These are phyloP conservation scores for Oryza coarctata DNA, from an alignment of 176 grass and related monocot species.

Conservation along the genomic window DNA sequence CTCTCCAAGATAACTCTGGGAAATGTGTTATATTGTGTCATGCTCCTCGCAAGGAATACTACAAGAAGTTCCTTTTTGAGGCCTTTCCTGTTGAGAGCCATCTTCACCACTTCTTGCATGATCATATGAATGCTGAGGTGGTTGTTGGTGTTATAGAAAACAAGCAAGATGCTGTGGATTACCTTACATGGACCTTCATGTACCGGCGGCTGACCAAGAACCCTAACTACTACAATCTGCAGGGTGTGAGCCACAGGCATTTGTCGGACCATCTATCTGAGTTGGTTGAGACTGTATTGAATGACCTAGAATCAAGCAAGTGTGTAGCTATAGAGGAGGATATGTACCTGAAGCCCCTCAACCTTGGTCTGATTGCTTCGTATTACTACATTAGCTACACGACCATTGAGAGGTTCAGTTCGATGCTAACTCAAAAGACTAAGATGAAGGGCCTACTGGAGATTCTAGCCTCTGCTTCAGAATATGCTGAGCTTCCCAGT, in stretches of 20 bases:
- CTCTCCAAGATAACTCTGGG: slow-evolving; percentile 89
- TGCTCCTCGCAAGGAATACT: slow-evolving; percentile 94
- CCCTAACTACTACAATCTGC: slow-evolving; percentile 95
- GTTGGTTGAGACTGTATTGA: slow-evolving; percentile 64
- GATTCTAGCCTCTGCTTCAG: slow-evolving; percentile 78
- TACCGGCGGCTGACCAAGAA: slow-evolving; percentile 87
- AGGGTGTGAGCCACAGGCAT: slow-evolving; percentile 92
- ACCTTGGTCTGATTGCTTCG: slow-evolving; percentile 92
- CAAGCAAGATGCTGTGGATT: slow-evolving; percentile 98
- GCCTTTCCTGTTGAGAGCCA: slow-evolving; percentile 94
- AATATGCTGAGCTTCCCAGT: slow-evolving; percentile 78
- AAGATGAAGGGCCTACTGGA: slow-evolving; percentile 94
- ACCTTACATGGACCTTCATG: slow-evolving; percentile 98
- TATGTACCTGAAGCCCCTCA: slow-evolving; percentile 93
- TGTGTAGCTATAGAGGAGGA: slow-evolving; percentile 93
- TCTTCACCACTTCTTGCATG: slow-evolving; percentile 94
- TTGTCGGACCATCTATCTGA: slow-evolving; percentile 95
- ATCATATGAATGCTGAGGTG: slow-evolving; percentile 94
- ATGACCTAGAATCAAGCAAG: slow-evolving; percentile 77
- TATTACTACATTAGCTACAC: slow-evolving; percentile 97
- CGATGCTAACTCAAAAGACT: slow-evolving; percentile 77
- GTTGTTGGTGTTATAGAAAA: slow-evolving; percentile 77
- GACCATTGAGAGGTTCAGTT: slow-evolving; percentile 83
- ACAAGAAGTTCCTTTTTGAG: slow-evolving; percentile 94
- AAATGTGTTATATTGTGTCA: slow-evolving; percentile 97